Evolutionary conservation across 768 basidiomycete species (phyloP), one percentile per base, ranked within the genome.

Genomic region (Leccinellum rugosiceps): DNA sequence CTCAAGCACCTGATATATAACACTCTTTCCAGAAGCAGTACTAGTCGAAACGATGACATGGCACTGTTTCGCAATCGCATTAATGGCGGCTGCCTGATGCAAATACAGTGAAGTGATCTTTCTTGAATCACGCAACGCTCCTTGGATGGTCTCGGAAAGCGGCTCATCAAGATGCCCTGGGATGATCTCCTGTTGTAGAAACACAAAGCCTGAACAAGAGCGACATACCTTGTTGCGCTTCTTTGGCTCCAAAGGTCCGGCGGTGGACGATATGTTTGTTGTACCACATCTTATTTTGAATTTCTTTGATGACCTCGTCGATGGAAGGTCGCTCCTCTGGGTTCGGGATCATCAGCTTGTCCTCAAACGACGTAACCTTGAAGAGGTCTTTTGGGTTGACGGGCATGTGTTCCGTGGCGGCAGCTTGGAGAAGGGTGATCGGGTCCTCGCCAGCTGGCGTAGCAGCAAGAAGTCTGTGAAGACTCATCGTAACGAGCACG

Each of bases 11-110:
- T 93, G 91, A 69, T 92, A 94, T 44, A 93, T 91, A 14, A 92
- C 75, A 72, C 90, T 92, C 74, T 93, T 94, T 3, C 92, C 92
- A 4, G 91, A 93, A 7, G 93, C 92, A 8, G 94, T 96, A 60
- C 87, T 88, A 0, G 93, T 95, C 5, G 92, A 94, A 28, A 94
- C 89, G 34, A 95, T 90, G 25, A 94, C 91, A 69, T 92, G 78
- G 54, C 80, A 80, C 7, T 82, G 81, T 51, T 68, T 64, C 14
- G 75, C 71, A 10, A 93, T 75, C 0, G 84, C 80, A 60, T 83
- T 79, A 59, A 95, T 86, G 3, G 93, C 90, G 25, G 76, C 75
- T 11, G 83, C 83, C 73, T 95, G 93, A 55, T 86, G 84, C 54
- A 70, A 66, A 61, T 93, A 96, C 17, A 94, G 68, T 2, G 79